phyloP scores from a whole-genome alignment of 192 early-diverging fungal genomes.

The Coemansia sp. region DNA sequence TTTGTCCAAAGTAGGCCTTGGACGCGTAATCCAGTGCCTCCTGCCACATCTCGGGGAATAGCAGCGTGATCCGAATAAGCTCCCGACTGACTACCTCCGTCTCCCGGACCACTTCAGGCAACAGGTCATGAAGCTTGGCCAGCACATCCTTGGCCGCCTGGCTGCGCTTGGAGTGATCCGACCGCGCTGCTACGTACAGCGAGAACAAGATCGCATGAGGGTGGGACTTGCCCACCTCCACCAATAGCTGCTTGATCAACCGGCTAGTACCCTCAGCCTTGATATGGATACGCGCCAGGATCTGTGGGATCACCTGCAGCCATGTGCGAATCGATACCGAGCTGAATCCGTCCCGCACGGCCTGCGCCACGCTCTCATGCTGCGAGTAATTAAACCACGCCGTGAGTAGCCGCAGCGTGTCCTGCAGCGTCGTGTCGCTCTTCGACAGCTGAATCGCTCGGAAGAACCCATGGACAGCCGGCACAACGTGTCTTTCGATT shows the following conservation, averaged over 20 bases:
- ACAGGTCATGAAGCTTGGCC: conserved; percentile 86
- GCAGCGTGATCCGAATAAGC: conserved; percentile 89
- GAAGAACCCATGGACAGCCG: conserved; percentile 92
- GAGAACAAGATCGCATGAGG: conserved; percentile 96
- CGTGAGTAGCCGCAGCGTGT: conserved; percentile 89
- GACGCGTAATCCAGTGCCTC: conserved; percentile 90
- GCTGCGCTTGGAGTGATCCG: conserved; percentile 67
- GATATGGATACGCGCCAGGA: conserved; percentile 92
- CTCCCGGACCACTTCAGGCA: conserved; percentile 79
- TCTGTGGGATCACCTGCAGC: conserved; percentile 97
- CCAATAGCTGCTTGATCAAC: conserved; percentile 85
- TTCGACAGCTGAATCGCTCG: conserved; percentile 89
- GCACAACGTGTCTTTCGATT: conserved; percentile 63
- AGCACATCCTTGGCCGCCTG: conserved; percentile 82
- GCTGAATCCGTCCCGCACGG: conserved; percentile 80
- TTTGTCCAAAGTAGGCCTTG: conserved; percentile 73
- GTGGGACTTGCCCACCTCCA: conserved; percentile 90
- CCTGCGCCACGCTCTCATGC: conserved; percentile 78
- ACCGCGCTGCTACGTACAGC: conserved; percentile 91
- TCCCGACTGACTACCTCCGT: conserved; percentile 92
- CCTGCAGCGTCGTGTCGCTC: conserved; percentile 84
- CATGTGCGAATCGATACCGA: conserved; percentile 89
- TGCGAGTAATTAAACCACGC: conserved; percentile 97
- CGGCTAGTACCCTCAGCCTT: conserved; percentile 73
- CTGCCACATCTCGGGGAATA: conserved; percentile 98